Base-by-base conservation (phyloP, 805 yeast species). In the Scheffersomyces lignosus region DNA sequence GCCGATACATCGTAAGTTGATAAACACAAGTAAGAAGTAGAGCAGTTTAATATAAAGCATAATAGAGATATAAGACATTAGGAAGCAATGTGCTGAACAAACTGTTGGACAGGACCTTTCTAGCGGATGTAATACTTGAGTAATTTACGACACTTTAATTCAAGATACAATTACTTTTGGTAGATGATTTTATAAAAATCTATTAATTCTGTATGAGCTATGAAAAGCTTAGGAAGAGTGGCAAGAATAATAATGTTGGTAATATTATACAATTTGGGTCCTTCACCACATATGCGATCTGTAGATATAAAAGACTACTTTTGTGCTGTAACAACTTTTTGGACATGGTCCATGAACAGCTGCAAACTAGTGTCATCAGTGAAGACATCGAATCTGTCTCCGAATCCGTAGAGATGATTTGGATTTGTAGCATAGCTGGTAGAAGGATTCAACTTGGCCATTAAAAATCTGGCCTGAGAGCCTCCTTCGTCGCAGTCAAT, bases 401-500 rank as follows among this genome's bases (percentile, higher is more conserved):
- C 36, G 26, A 5, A 54, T 58, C 43, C 37, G 10, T 56, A 50
- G 48, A 54, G 32, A 33, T 62, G 62, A 37, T 51, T 58, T 10
- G 68, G 68, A 33, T 66, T 47, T 22, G 75, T 66, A 5, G 60
- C 51, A 54, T 80, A 79, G 31, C 73, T 71, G 2, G 80, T 78
- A 3, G 84, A 73, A 10, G 88, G 87, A 57, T 81, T 81, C 49
- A 81, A 64, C 58, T 81, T 81, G 3, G 87, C 81, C 71, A 78
- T 77, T 38, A 81, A 64, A 55, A 81, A 81, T 58, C 88, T 70
- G 0, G 87, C 87, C 52, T 81, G 88, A 0, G 87, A 80, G 3
- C 87, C 87, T 37, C 87, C 87, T 54, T 81, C 87, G 48, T 81
- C 86, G 17, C 86, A 79, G 52, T 81, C 87, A 36, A 81, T 79